Evolutionary conservation across 805 yeast species (phyloP), one percentile per base, ranked within the genome.

Genomic region (Ogataea pini): DNA sequence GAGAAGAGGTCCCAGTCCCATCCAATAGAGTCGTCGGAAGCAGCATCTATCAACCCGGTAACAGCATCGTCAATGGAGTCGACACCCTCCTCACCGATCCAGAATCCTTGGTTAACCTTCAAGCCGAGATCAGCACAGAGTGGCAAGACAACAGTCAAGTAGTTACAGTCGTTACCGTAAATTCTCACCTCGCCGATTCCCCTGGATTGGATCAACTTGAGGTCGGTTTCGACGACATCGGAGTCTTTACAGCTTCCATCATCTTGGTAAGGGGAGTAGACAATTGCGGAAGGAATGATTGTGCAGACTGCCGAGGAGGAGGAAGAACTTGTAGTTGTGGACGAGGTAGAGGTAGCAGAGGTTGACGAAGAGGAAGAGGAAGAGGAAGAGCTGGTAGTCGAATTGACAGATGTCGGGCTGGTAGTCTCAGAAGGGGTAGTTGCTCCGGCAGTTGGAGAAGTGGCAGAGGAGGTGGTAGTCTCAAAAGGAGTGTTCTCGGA

Each of bases 101-200:
- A 91, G 68, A 91, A 77, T 42, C 97, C 97, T 73, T 89, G 96
- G 67, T 87, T 85, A 49, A 90, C 80, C 32, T 71, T 79, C 44
- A 91, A 65, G 3, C 96, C 96, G 45, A 85, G 68, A 12, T 65
- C 43, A 19, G 61, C 59, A 56, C 85, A 78, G 33, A 75, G 76
- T 42, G 94, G 88, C 58, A 81, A 75, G 32, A 89, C 81, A 2
- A 85, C 81, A 25, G 75, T 61, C 42, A 87, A 68, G 20, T 86
- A 79, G 64, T 79, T 75, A 72, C 97, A 91, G 67, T 91, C 97
- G 49, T 88, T 85, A 58, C 96, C 96, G 64, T 91, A 91, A 45
- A 89, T 65, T 72, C 97, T 82, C 46, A 91, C 70, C 44, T 77
- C 77, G 33, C 69, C 63, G 58, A 90, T 83, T 47, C 89, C 87